Percentiles rank a stretch among this genome's conserved stretches.
phyloP scores from a whole-genome alignment of 2,329 filamentous ascomycete species.

The Aspergillus hortae region DNA sequence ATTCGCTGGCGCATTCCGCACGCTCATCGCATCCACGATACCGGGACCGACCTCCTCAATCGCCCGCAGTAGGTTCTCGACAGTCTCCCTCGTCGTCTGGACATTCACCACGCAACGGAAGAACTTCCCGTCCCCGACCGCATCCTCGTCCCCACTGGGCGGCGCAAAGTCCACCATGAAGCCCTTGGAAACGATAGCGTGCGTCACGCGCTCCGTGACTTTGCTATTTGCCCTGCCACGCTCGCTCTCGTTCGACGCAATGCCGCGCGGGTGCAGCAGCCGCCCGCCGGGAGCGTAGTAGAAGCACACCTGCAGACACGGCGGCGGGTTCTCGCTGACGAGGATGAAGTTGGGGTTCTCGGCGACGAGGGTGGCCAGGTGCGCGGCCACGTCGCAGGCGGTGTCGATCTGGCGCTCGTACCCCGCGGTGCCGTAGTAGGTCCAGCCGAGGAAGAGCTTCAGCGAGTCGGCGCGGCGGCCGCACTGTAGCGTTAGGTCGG shows the following conservation, averaged over 20 bases:
- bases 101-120: slow-evolving; percentile 68
- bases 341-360: slow-evolving; percentile 61
- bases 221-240: slow-evolving; percentile 49
- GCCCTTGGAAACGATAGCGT: slow-evolving; percentile 54
- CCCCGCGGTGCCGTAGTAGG: slow-evolving; percentile 77
- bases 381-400: slow-evolving; percentile 67
- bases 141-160: slow-evolving; percentile 45
- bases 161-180: slow-evolving; percentile 70
- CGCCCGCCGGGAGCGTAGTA: slow-evolving; percentile 67
- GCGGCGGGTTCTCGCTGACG: slow-evolving; percentile 71
- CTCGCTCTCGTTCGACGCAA: slow-evolving; percentile 32
- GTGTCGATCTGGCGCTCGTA: slow-evolving; percentile 67
- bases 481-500: slow-evolving; percentile 90
- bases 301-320: slow-evolving; percentile 93
- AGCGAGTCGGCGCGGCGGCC: slow-evolving; percentile 80
- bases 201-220: slow-evolving; percentile 54
- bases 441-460: slow-evolving; percentile 84
- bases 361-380: slow-evolving; percentile 62
- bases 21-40: slow-evolving; percentile 29
- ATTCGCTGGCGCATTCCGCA: slow-evolving; percentile 10
- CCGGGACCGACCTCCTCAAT: slow-evolving; percentile 49
- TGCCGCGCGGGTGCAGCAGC: slow-evolving; percentile 37
- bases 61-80: slow-evolving; percentile 60
- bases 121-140: slow-evolving; percentile 58
- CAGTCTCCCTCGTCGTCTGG: slow-evolving; percentile 55